Evolutionary conservation across 2,329 filamentous ascomycete species (phyloP), one percentile per base, ranked within the genome.

Genomic region (Microsporum canis): DNA sequence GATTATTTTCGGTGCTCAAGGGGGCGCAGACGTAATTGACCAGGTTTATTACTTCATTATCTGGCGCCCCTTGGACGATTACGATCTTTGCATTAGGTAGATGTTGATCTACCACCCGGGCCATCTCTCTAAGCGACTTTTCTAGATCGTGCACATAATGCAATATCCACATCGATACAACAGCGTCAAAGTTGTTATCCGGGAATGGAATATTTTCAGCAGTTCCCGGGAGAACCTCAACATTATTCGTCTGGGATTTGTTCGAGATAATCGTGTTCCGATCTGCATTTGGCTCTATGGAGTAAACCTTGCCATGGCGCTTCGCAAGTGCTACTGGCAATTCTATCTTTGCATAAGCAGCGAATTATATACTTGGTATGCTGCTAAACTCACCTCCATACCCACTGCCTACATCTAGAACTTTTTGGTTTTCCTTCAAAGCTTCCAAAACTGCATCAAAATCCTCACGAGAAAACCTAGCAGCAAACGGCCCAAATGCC

Each of bases 101-200:
- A 5, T 33, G 8, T 36, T n/a, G 14, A 41, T 61, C 38, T 27
- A 51, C 53, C 7, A 63, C 56, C 5, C 59, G 59, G 3, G 57
- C 36, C 23, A 63, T 51, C 12, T 61, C 59, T 31, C 17, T 12
- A 4, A 63, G 43, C 6, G 29, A 59, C 7, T 41, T n/a, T 27
- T 57, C 47, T 27, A 58, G 29, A 43, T 57, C 23, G 31, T 63
- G 31, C 14, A 57, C 57, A 33, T 57, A 38, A n/a, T 61, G 55
- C 2, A 63, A 23, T 7, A 56, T 49, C 34, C 31, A 61, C 17
- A 57, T 55, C 12, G 59, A 53, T 23, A 57, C 49, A n/a, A 41
- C 59, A 2, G 55, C 59, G 27, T 63, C 61, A 38, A 63, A 63
- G 31, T 31, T 60, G 5, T 51, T 33, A 31, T 51, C 56, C 45